phyloP scores from a whole-genome alignment of 495 filamentous ascomycete genomes.

The Penicillium alfredii region DNA sequence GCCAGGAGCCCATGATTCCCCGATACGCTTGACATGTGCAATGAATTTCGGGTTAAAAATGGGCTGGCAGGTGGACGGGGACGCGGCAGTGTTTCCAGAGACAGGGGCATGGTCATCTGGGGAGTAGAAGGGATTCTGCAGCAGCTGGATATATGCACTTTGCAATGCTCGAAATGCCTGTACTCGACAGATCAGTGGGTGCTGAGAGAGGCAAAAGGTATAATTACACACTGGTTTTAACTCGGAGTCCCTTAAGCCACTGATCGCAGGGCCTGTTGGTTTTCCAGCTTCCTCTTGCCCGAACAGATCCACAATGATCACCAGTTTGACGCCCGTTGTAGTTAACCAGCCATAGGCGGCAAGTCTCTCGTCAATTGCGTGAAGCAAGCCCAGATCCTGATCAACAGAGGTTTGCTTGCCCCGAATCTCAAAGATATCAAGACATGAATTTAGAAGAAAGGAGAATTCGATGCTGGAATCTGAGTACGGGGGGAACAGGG shows the following conservation, averaged over 20 bases:
- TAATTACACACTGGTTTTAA: conserved; percentile 59
- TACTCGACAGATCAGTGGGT: conserved; percentile 2
- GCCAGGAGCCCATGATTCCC: conserved; percentile 57
- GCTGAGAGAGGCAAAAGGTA: not conserved
- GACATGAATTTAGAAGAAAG: conserved; percentile 80
- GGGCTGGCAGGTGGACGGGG: conserved; percentile 40
- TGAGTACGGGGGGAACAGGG: conserved; percentile 72
- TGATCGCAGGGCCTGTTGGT: conserved; percentile 30
- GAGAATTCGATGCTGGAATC: conserved; percentile 73
- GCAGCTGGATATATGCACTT: conserved; percentile 77
- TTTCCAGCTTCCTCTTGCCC: conserved; percentile 43
- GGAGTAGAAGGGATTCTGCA: conserved; percentile 93
- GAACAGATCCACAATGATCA: conserved; percentile 81
- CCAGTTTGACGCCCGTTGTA: conserved; percentile 89
- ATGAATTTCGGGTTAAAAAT: conserved; percentile 80
- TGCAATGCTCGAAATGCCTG: conserved; percentile 88
- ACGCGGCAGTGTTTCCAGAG: conserved; percentile 23
- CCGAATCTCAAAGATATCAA: conserved; percentile 88
- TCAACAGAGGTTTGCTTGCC: conserved; percentile 60
- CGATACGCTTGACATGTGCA: conserved; percentile 77
- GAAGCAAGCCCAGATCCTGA: conserved; percentile 83
- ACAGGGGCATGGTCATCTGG: conserved; percentile 73
- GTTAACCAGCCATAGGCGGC: conserved; percentile 93
- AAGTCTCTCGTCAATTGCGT: conserved; percentile 86
- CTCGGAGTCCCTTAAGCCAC: conserved; percentile 72